phyloP scores from a whole-genome alignment of 768 basidiomycete genomes.

The Panus rudis region DNA sequence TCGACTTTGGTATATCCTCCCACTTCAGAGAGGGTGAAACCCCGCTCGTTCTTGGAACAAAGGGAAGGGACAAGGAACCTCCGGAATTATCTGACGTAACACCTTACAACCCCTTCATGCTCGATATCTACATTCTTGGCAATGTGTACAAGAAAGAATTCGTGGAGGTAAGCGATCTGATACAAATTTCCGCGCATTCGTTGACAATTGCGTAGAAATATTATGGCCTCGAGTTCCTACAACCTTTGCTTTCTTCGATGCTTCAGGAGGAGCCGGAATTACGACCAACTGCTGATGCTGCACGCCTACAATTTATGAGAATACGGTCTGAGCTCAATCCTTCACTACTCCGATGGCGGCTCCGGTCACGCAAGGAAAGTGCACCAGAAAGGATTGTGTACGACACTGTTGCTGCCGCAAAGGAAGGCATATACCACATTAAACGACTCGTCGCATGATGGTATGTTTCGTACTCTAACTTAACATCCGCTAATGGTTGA shows the following conservation, averaged over 20 bases:
- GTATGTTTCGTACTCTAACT: no score
- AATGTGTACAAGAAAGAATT: constrained; percentile 10
- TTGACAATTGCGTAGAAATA: not conserved
- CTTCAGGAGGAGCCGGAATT: not conserved
- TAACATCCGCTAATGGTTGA: no score
- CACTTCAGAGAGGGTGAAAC: constrained; percentile 12
- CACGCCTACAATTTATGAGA: not conserved
- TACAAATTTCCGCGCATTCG: not conserved
- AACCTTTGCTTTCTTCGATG: not conserved
- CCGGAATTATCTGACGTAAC: constrained; percentile 16
- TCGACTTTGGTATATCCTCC: constrained; percentile 28
- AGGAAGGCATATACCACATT: no score
- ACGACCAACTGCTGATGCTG: not conserved
- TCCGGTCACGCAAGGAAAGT: not conserved
- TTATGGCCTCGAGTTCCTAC: not conserved
- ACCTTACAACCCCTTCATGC: constrained; percentile 20
- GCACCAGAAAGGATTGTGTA: not conserved
- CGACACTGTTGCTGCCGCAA: not conserved
- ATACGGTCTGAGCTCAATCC: not conserved
- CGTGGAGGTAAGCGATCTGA: not conserved
- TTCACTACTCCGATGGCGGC: not conserved
- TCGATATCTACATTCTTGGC: constrained; percentile 21
- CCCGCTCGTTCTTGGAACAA: constrained; percentile 8
- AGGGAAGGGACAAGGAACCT: constrained; percentile 17
- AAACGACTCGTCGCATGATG: not conserved